A percentile compares a stretch with the other conserved stretches of the same genome.
phyloP scores from a whole-genome alignment of 345 rosid species.

The Bretschneidera sinensis region DNA sequence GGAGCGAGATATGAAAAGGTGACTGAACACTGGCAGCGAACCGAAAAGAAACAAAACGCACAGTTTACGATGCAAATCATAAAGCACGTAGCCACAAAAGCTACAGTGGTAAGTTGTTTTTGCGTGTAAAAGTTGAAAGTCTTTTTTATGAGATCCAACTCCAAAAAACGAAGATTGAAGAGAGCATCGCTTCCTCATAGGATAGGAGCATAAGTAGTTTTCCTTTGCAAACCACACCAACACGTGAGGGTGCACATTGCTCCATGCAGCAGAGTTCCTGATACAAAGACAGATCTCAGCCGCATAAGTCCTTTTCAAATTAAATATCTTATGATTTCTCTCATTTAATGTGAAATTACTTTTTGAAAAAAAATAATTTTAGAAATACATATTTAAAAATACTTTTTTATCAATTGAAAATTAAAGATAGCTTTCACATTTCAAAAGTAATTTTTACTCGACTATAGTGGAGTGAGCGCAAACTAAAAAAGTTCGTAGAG shows the following conservation, averaged over 20 bases:
- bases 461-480: too few species aligned
- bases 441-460: too few species aligned
- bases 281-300: not conserved
- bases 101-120: not conserved
- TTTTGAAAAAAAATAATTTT: too few species aligned
- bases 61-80: conserved; percentile 22
- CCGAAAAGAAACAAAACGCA: conserved; percentile 10
- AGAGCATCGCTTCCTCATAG: too few species aligned
- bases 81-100: not conserved
- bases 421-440: too few species aligned
- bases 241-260: conserved; percentile 30
- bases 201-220: not conserved
- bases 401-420: too few species aligned
- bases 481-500: too few species aligned
- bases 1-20: conserved; percentile 5
- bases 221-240: not conserved
- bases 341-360: too few species aligned
- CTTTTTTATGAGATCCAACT: conserved; percentile 25
- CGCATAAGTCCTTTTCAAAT: conserved; percentile 22
- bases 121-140: conserved; percentile 26
- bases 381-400: too few species aligned
- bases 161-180: too few species aligned
- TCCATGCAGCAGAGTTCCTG: conserved; percentile 10
- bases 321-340: too few species aligned
- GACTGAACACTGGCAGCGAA: conserved; percentile 17